phyloP scores from a whole-genome alignment of 2,329 filamentous ascomycete genomes.

The Colletotrichum liriopes region DNA sequence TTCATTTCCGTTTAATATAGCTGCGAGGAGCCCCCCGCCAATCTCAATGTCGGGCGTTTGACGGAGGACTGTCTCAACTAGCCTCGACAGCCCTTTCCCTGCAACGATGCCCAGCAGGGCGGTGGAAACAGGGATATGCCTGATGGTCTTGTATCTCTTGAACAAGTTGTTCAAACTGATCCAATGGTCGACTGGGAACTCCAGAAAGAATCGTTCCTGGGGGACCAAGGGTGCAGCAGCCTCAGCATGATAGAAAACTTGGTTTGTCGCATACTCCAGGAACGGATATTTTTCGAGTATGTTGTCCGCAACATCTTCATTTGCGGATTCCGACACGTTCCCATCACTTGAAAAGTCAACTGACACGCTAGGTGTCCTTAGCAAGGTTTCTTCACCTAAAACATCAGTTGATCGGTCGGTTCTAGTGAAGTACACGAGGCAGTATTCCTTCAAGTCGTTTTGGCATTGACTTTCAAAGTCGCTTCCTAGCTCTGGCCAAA shows the following conservation, averaged over 20 bases:
- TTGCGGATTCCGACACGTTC: no score
- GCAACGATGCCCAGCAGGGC: background rate
- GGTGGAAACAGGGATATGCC: accelerated
- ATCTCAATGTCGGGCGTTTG: accelerated
- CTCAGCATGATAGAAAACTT: conserved; percentile 1
- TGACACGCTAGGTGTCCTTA: background rate
- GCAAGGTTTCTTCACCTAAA: background rate
- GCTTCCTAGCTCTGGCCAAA: background rate
- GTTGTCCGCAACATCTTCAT: no score
- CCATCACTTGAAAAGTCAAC: no score
- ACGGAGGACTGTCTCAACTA: background rate
- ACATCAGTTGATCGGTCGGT: background rate
- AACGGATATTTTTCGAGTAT: background rate
- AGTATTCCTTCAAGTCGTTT: background rate
- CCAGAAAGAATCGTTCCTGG: background rate
- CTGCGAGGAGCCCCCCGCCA: background rate
- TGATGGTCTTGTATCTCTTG: background rate
- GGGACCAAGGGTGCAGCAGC: accelerated
- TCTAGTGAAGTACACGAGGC: background rate
- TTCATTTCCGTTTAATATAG: background rate
- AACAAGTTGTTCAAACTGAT: background rate
- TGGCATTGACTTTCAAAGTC: background rate
- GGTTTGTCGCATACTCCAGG: conserved; percentile 9
- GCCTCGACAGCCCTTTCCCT: accelerated
- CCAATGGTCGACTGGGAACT: background rate